Base-by-base conservation (phyloP, 805 yeast genomes). In the Starmerella floricola region DNA sequence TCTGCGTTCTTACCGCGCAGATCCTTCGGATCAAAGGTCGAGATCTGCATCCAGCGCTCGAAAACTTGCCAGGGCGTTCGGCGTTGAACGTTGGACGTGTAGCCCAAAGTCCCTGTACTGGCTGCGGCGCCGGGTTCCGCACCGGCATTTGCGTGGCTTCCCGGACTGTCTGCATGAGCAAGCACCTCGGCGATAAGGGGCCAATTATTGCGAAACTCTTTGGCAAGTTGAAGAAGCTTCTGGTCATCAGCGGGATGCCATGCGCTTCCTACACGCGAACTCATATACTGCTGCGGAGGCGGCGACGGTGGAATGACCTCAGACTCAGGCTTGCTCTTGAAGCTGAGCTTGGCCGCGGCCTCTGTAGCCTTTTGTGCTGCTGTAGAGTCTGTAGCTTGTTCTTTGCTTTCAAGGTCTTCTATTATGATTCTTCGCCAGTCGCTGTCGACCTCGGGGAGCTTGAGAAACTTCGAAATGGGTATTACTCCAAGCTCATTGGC, bases 41-140 rank as follows among this genome's bases (percentile, higher is more conserved):
- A 85, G 50, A 91, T 68, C 63, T 88, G 97, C 47, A 87, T 79
- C 67, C 88, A 91, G 51, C 98, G 68, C 61, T 91, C 98, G 64
- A 91, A 91, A 59, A 97, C 88, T 59, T 88, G 97, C 98, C 98
- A 91, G 0, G 98, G 94, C 0, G 97, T 91, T 55, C 98, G 72
- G 55, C 96, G 73, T 60, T 91, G 97, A 44, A 86, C 84, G 55
- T 84, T 86, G 1, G 97, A 81, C 30, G 77, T 73, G 59, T 84
- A 86, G 12, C 79, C 73, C 49, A 75, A 28, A 12, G 26, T 13
- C 3, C 41, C 38, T 10, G 26, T 8, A 6, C 26, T 10, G 10
- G 26, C 26, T 10, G 26, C 26, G 12, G 38, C 31, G 4, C 34
- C 29, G 4, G 35, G 26, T 16, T 24, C 38, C 18, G 41, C 39